A percentile compares a stretch with the other conserved stretches of the same genome.
phyloP scores from a whole-genome alignment of 176 grass and related monocot genomes.

The Elaeis guineensis region DNA sequence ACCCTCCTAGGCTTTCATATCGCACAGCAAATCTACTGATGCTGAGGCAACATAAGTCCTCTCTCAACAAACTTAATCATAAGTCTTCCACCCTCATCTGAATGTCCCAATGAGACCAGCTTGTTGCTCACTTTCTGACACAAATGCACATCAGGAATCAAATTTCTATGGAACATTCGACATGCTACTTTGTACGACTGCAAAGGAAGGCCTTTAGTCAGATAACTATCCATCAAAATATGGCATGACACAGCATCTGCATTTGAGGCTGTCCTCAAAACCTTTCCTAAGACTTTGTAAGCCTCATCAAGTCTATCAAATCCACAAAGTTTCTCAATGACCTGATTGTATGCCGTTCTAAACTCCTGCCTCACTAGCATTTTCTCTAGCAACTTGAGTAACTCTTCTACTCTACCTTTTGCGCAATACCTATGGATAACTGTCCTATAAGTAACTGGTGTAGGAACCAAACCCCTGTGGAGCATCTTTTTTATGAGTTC shows the following conservation, averaged over 20 bases:
- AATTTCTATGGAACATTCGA: constrained; percentile 66
- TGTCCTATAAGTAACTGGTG: constrained; percentile 80
- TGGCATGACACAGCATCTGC: constrained; percentile 68
- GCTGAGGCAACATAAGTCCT: constrained; percentile 43
- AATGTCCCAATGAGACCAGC: constrained; percentile 32
- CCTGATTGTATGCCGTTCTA: constrained; percentile 70
- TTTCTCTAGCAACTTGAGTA: constrained; percentile 63
- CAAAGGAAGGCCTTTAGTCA: constrained; percentile 40
- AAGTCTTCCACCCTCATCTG: constrained; percentile 45
- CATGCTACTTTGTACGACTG: constrained; percentile 81
- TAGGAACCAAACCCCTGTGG: constrained; percentile 67
- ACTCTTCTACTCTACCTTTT: constrained; percentile 57
- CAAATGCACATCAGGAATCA: constrained; percentile 66
- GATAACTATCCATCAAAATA: constrained; percentile 68
- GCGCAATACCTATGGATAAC: constrained; percentile 88
- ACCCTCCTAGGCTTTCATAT: too few relatives aligned
- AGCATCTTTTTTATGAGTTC: constrained; percentile 76
- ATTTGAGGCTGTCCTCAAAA: constrained; percentile 72
- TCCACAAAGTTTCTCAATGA: constrained; percentile 79
- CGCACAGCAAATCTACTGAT: constrained; percentile 25
- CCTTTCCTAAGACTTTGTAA: constrained; percentile 56
- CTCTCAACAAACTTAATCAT: constrained; percentile 72
- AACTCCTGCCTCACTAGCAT: constrained; percentile 57
- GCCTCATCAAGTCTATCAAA: constrained; percentile 67
- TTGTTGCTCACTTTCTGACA: constrained; percentile 52